A percentile compares a stretch with the other conserved stretches of the same genome.
Conservation (phyloP, 139 green algal genomes). For the Asterochloris erici region DNA sequence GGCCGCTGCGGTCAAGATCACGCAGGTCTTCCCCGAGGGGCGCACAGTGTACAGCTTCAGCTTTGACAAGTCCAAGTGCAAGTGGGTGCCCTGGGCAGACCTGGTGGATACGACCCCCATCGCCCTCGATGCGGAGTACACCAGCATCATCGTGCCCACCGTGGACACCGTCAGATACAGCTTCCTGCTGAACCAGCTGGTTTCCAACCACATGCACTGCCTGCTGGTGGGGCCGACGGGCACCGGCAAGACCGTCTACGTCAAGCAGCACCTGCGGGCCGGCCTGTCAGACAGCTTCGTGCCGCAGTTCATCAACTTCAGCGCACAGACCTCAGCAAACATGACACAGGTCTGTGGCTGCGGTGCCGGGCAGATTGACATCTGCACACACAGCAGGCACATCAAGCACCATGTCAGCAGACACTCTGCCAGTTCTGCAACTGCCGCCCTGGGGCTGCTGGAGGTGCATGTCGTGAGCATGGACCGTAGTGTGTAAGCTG, state of each 20-base stretch:
- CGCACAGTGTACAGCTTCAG: conserved; percentile 67
- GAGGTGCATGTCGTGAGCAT: no score
- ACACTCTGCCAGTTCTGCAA: no score
- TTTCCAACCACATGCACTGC: conserved; percentile 56
- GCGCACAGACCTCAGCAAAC: conserved; percentile 59
- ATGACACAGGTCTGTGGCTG: conserved; percentile 31
- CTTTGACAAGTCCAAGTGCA: conserved; percentile 53
- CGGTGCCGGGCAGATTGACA: no score
- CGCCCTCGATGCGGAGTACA: conserved; percentile 42
- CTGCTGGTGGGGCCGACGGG: conserved; percentile 43
- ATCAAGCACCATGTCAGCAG: no score
- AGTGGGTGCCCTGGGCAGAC: conserved; percentile 57
- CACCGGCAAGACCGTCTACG: conserved; percentile 75
- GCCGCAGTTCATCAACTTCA: conserved; percentile 61
- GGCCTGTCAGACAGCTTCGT: conserved; percentile 47
- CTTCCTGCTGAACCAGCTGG: conserved; percentile 56
- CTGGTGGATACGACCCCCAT: conserved; percentile 45
- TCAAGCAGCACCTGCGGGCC: conserved; percentile 47
- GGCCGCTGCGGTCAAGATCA: conserved; percentile 1
- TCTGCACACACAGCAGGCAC: no score
- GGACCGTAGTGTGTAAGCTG: no score
- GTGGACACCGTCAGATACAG: conserved; percentile 60
- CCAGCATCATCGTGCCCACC: conserved; percentile 71
- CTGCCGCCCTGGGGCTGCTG: no score
- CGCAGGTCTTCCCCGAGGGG: conserved; percentile 27